A percentile compares a stretch with the other conserved stretches of the same genome.
Conservation (phyloP, 371 early-diverging fungal species). For the Batkoa obscura region DNA sequence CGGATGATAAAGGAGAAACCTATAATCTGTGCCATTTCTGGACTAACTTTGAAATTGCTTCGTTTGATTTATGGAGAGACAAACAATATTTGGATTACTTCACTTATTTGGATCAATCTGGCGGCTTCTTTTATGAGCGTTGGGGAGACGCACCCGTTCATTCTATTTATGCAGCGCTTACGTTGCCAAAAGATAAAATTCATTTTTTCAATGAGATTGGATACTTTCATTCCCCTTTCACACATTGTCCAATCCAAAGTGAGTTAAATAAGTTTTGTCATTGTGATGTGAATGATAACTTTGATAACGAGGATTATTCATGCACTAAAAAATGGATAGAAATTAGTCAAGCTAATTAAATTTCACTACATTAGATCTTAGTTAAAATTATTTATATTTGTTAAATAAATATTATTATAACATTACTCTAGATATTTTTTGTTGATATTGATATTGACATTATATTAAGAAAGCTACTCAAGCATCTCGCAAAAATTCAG, state of each 20-base stretch:
- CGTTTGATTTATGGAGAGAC: constrained; percentile 54
- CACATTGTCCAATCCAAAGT: constrained; percentile 45
- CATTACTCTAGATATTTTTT: no score
- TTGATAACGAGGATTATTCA: constrained; percentile 6
- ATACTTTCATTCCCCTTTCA: constrained; percentile 46
- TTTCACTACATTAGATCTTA: no score
- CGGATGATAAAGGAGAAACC: constrained; percentile 6
- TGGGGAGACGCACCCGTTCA: constrained; percentile 97
- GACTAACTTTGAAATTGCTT: constrained; percentile 85
- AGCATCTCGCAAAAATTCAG: no score
- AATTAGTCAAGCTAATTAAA: neutral
- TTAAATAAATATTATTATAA: no score
- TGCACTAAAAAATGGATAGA: neutral
- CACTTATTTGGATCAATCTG: constrained; percentile 48
- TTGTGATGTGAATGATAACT: constrained; percentile 8
- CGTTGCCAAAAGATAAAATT: constrained; percentile 51
- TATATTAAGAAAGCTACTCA: no score
- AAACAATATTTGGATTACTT: constrained; percentile 60
- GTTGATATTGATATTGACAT: no score
- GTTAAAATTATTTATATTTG: no score
- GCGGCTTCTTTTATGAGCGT: constrained; percentile 89
- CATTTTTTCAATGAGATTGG: constrained; percentile 89
- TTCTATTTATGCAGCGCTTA: constrained; percentile 68
- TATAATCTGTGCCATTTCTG: constrained; percentile 71
- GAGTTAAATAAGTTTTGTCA: constrained; percentile 16